phyloP scores from a whole-genome alignment of 2,329 filamentous ascomycete genomes.

The Talaromyces sp. region DNA sequence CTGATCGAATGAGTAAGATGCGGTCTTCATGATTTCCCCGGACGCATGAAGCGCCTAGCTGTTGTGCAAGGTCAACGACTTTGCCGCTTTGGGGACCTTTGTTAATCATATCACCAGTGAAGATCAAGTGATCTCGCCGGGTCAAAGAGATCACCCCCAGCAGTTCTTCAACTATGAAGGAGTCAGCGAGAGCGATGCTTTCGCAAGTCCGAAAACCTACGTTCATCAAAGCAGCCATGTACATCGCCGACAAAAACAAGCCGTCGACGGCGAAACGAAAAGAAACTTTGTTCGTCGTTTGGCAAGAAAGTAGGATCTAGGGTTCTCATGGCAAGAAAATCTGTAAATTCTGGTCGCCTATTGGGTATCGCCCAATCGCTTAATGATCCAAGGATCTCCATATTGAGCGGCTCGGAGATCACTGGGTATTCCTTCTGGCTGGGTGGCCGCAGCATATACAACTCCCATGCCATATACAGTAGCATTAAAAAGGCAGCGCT shows the following conservation, averaged over 20 bases:
- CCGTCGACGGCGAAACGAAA: slow-evolving; percentile 35
- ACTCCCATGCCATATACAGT: neutral
- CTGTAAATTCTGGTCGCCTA: slow-evolving; percentile 48
- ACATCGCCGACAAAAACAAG: slow-evolving; percentile 87
- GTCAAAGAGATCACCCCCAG: slow-evolving; percentile 67
- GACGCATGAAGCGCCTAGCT: slow-evolving; percentile 73
- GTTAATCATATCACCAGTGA: slow-evolving; percentile 76
- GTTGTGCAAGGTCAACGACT: slow-evolving; percentile 73
- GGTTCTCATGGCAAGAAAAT: slow-evolving; percentile 51
- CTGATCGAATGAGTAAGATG: slow-evolving; percentile 65
- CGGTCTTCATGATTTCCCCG: slow-evolving; percentile 92
- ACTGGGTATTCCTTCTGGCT: neutral
- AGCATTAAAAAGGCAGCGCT: neutral
- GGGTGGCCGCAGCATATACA: neutral
- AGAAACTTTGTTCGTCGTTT: slow-evolving; percentile 22
- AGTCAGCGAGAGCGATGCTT: neutral
- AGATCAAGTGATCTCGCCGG: slow-evolving; percentile 68
- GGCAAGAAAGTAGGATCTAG: slow-evolving; percentile 52
- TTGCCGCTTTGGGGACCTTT: slow-evolving; percentile 82
- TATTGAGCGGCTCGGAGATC: slow-evolving; percentile 30
- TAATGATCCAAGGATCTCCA: slow-evolving; percentile 26
- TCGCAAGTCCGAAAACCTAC: slow-evolving; percentile 41
- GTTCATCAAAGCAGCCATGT: slow-evolving; percentile 75
- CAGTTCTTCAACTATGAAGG: slow-evolving; percentile 52
- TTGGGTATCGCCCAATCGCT: slow-evolving; percentile 50